Evolutionary conservation across 2,329 filamentous ascomycete species (phyloP), one percentile per base, ranked within the genome.

Genomic region (Trichoderma simmonsii): DNA sequence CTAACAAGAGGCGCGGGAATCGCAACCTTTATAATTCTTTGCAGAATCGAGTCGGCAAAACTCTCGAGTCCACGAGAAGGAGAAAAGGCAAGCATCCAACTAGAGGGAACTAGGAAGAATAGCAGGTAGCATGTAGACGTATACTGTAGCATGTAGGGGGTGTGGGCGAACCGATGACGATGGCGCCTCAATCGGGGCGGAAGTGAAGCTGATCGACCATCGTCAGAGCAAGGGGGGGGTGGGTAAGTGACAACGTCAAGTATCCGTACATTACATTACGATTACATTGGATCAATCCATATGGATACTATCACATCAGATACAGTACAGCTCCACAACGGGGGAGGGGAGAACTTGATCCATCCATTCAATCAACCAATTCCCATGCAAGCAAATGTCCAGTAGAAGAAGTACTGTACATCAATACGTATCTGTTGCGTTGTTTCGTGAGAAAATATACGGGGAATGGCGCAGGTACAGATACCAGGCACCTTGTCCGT

Each of bases 161-260:
- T 70, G 48, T 54, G 48, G n/a, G 48, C n/a, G 48, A 54, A 32
- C 59, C 68, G 59, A 70, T 70, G 68, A 70, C 68, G 68, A 70
- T 63, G 59, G 68, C 60, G 68, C 59, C 59, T 39, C 68, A 48
- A 36, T 51, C 65, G 54, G 65, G 65, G 34, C 21, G 66, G 66
- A 70, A 21, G 57, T 62, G 57, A 60, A 70, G 66, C 66, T 70
- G 66, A 70, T 70, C 57, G 66, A 24, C 66, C 65, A 70, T 70
- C 59, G 68, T 63, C 68, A 63, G 6, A 67, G 32, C 28, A 30
- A 28, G 39, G 39, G 18, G 43, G 48, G 30, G 63, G 34, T 34
- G 32, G 32, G 5, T 34, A 1, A 34, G 12, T 36, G 14, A 36
- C 34, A 36, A 36, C 34, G 34, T 36, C 34, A 36, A 36, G 34